These are phyloP conservation scores for Pseudocercospora fijiensis DNA, from an alignment of 2,329 filamentous ascomycete genomes.

Conservation along the genomic window DNA sequence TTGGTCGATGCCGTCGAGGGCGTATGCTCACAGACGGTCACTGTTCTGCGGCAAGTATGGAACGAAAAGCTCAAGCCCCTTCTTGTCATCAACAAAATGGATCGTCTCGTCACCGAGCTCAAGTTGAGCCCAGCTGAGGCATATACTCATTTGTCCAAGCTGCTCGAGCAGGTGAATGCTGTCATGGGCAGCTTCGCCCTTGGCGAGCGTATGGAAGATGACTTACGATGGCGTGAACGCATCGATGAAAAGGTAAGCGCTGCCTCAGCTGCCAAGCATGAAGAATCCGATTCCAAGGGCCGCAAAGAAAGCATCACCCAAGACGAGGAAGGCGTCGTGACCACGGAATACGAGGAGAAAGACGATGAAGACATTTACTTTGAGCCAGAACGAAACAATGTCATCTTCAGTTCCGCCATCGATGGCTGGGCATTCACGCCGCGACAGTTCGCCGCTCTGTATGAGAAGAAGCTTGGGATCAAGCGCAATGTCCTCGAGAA, in stretches of 20 bases:
- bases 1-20: constrained; percentile 96
- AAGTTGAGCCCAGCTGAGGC: constrained; percentile 91
- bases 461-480: constrained; percentile 96
- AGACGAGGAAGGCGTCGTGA: constrained; percentile 53
- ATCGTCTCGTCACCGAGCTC: constrained; percentile 87
- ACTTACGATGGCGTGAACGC: constrained; percentile 89
- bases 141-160: constrained; percentile 81
- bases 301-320: constrained; percentile 52
- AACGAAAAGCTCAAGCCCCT: constrained; percentile 92
- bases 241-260: constrained; percentile 84
- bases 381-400: constrained; percentile 95
- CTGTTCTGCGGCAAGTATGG: constrained; percentile 92
- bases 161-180: constrained; percentile 94
- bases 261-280: constrained; percentile 48
- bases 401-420: constrained; percentile 96
- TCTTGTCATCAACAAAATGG: constrained; percentile 97
- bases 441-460: constrained; percentile 86
- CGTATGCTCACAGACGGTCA: constrained; percentile 97
- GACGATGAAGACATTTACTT: constrained; percentile 98
- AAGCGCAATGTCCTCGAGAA: constrained; percentile 86
- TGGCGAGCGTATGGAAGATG: constrained; percentile 97
- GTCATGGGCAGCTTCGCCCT: constrained; percentile 97
- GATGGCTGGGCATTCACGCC: constrained; percentile 99
- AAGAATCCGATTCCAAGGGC: constrained; percentile 33
- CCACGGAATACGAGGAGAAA: constrained; percentile 73